Conservation (phyloP, 495 filamentous ascomycete species). For the Podospora anserina region DNA sequence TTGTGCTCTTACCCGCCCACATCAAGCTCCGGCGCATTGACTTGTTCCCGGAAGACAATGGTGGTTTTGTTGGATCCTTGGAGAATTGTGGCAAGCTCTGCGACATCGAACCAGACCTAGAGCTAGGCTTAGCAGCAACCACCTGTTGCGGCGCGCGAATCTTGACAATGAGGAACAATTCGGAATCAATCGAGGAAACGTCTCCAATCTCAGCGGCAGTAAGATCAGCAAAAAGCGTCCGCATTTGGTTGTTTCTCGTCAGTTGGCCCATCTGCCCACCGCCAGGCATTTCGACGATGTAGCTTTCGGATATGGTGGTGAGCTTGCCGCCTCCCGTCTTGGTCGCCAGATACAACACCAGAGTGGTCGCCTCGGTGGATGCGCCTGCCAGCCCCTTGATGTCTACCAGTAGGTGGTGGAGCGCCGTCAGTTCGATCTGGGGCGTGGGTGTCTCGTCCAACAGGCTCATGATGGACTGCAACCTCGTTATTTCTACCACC, state of each 20-base stretch:
- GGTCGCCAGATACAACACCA: conserved; percentile 76
- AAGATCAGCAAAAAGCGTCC: conserved; percentile 84
- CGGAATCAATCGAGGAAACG: conserved; percentile 57
- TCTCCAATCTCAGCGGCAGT: conserved; percentile 81
- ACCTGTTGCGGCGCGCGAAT: conserved; percentile 63
- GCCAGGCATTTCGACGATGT: conserved; percentile 72
- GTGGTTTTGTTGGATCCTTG: conserved; percentile 41
- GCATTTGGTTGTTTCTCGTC: conserved; percentile 62
- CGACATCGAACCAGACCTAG: conserved; percentile 42
- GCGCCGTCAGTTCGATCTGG: conserved; percentile 62
- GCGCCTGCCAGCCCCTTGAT: conserved; percentile 75
- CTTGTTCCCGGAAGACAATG: conserved; percentile 47
- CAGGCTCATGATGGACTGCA: conserved; percentile 95
- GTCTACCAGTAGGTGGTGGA: conserved; percentile 84
- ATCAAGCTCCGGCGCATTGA: conserved; percentile 76
- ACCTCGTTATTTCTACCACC: conserved; percentile 80
- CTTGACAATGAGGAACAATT: conserved; percentile 81
- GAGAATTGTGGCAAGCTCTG: conserved; percentile 36
- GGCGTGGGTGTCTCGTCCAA: conserved; percentile 71
- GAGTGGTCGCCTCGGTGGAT: conserved; percentile 64
- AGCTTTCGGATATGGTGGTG: conserved; percentile 75
- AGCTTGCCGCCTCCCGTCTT: conserved; percentile 59
- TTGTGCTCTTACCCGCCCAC: conserved; percentile 62
- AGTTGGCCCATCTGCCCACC: conserved; percentile 61
- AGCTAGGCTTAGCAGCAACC: conserved; percentile 43